Conservation (phyloP, 345 rosid species). For the Sisymbrium irio region DNA sequence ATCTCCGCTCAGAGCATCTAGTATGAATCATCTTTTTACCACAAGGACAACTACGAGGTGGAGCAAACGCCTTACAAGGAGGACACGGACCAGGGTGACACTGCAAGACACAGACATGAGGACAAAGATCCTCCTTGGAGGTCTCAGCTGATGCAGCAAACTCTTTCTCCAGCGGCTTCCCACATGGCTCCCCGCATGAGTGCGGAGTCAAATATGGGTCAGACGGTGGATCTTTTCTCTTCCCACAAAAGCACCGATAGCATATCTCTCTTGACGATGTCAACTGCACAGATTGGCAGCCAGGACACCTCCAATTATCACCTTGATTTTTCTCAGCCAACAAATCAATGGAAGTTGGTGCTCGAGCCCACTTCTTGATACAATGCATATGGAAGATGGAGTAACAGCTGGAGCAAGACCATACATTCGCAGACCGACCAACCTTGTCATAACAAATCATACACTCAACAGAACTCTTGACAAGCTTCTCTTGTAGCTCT, state of each 20-base stretch:
- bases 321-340: slow-evolving; percentile 81
- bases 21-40: slow-evolving; percentile 76
- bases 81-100: slow-evolving; percentile 99
- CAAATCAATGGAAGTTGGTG: slow-evolving; percentile 84
- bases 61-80: slow-evolving; percentile 96
- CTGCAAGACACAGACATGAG: slow-evolving; percentile 91
- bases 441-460: slow-evolving; percentile 98
- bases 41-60: slow-evolving; percentile 75
- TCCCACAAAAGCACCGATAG: slow-evolving; percentile 81
- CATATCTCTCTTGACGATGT: slow-evolving; percentile 68
- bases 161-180: slow-evolving; percentile 77
- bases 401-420: slow-evolving; percentile 96
- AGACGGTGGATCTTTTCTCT: slow-evolving; percentile 80
- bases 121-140: slow-evolving; percentile 65
- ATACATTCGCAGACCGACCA: slow-evolving; percentile 64
- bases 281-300: slow-evolving; percentile 90
- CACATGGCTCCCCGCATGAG: slow-evolving; percentile 98
- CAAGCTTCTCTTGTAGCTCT: slow-evolving; percentile 85
- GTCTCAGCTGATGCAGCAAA: slow-evolving; percentile 29
- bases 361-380: slow-evolving; percentile 93
- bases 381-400: slow-evolving; percentile 92
- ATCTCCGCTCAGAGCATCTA: slow-evolving; percentile 82
- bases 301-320: slow-evolving; percentile 95
- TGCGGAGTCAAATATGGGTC: slow-evolving; percentile 95
- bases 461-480: slow-evolving; percentile 73